Base-by-base conservation (phyloP, 257 asterid genomes). In the Jasminum sambac region DNA sequence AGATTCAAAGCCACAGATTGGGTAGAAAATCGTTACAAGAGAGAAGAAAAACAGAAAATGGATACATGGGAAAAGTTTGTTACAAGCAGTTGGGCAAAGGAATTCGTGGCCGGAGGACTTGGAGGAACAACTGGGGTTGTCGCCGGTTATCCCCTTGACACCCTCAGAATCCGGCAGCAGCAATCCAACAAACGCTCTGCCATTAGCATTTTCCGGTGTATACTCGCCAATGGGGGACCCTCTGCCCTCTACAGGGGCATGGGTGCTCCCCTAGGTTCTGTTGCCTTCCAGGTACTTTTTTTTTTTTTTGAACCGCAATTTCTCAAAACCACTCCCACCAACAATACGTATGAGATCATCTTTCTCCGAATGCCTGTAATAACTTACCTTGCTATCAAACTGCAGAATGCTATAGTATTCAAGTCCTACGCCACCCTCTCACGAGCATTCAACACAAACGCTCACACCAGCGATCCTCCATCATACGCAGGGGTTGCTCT, bases 91-190 rank as follows among this genome's bases (percentile, higher is more conserved):
- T 85, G 89, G 89, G 96, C 93, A 8, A 81, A 71, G 59, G 98
- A 92, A 43, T 92, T 92, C 78, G 90, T 87, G 63, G 96, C 95
- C 19, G 98, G 98, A 71, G 96, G 96, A 66, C 69, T 77, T 3
- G 97, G 96, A 30, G 96, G 98, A 55, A 76, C 81, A 11, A 87
- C 95, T 14, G 98, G 96, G 6, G 75, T 90, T 13, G 70, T 90
- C 0, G 82, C 91, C 5, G 98, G 98, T 1, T 79, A 92, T 74
- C 98, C 98, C 17, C 86, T 92, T 3, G 97, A 92, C 65, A 90
- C 96, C 6, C 70, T 88, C 72, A 83, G 96, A 77, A 81, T 92
- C 66, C 75, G 87, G 68, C 96, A 82, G 77, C 88, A 83, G 68
- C 98, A 83, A 66, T 73, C 91, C 0, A 66, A 74, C 23, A 69